Base-by-base conservation (phyloP, 1,284 basidiomycete genomes). In the Chalciporus sp. region DNA sequence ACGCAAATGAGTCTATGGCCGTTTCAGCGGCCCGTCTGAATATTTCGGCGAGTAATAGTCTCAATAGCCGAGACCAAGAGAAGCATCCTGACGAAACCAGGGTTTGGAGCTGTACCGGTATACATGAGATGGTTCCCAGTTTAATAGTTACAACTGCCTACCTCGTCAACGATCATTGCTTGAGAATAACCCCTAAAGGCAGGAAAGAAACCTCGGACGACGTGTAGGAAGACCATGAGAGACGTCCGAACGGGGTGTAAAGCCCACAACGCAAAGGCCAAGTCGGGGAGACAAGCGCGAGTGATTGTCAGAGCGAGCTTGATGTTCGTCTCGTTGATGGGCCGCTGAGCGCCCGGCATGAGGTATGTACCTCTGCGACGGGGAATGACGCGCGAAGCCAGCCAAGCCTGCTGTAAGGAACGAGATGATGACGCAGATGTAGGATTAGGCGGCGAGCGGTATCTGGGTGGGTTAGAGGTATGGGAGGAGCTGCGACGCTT, bases 151-250 rank as follows among this genome's bases (percentile, higher is more conserved):
- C 28, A 17, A 16, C 43, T 50, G 67, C 81, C 51, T 53, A 86
- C 89, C 81, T 92, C 88, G 71, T 92, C 86, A 57, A 92, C 83
- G 60, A 92, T 88, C 68, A 88, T 72, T 48, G 88, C 88, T 76
- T 92, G 90, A 11, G 90, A 90, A 74, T 90, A 91, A 54, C 88
- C 85, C 72, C 87, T 82, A 69, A 88, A 87, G 11, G 88, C 89
- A 40, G 89, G 89, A 64, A 90, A 83, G 55, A 86, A 71, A 56
- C 88, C 90, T 58, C 88, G 81, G 56, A 85, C 63, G 49, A 91
- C 72, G 67, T 90, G 87, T 59, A 89, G 73, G 51, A 77, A 56
- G 63, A 90, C 71, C 80, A 91, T 84, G 50, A 86, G 71, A 23
- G 79, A 73, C 20, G 85, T 83, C 55, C 87, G 81, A 51, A 82